Percentiles rank a stretch among this genome's conserved stretches.
These are phyloP conservation scores for Hygrophorus pudorinus DNA, from an alignment of 768 basidiomycete species.

Conservation along the genomic window DNA sequence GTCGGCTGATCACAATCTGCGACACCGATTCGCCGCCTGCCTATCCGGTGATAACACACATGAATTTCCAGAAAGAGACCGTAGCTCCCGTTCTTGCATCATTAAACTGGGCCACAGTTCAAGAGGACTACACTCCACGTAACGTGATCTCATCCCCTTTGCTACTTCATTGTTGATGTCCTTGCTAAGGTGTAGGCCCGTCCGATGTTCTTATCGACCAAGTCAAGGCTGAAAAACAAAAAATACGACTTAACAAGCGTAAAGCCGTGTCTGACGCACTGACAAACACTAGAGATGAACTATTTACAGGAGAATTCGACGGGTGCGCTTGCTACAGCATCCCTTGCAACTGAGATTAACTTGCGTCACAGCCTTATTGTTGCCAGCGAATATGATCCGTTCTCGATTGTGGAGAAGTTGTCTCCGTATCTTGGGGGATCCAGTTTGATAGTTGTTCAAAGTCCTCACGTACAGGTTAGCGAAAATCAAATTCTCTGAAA, in stretches of 20 bases:
- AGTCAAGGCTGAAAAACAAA: constrained; percentile 65
- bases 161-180: constrained; percentile 7
- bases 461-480: constrained; percentile 65
- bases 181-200: constrained; percentile 42
- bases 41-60: constrained; percentile 69
- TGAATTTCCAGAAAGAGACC: constrained; percentile 70
- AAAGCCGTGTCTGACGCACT: constrained; percentile 59
- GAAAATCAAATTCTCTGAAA: not conserved
- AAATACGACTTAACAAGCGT: constrained; percentile 63
- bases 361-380: constrained; percentile 50
- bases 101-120: constrained; percentile 87
- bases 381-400: constrained; percentile 78
- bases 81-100: constrained; percentile 47
- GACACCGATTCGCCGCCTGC: constrained; percentile 90
- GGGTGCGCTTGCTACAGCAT: constrained; percentile 37
- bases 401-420: constrained; percentile 66
- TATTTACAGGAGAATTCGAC: constrained; percentile 85
- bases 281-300: constrained; percentile 58
- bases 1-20: constrained; percentile 74
- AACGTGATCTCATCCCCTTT: constrained; percentile 12
- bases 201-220: constrained; percentile 47
- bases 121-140: constrained; percentile 68
- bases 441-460: constrained; percentile 77
- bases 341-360: not conserved
- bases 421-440: constrained; percentile 78